phyloP scores from a whole-genome alignment of 257 asterid species.

The Lantana camara region DNA sequence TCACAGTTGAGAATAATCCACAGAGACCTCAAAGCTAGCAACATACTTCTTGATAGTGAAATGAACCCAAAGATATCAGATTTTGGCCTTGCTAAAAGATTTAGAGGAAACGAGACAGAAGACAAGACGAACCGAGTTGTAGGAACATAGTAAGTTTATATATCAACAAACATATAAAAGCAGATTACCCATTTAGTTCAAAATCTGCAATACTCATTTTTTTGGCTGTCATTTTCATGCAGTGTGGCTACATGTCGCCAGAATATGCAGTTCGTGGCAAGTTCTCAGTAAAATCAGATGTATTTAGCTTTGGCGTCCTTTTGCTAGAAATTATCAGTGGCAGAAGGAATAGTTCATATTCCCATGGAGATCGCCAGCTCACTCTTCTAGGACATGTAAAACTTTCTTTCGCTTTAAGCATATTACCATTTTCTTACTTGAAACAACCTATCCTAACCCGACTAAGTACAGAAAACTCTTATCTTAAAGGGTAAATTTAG shows the following conservation, averaged over 20 bases:
- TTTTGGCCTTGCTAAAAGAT: constrained; percentile 41
- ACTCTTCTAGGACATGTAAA: constrained; percentile 46
- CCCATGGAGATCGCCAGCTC: constrained; percentile 13
- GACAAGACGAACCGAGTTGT: constrained; percentile 31
- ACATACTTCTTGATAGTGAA: constrained; percentile 35
- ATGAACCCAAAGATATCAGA: constrained; percentile 45
- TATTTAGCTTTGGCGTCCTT: constrained; percentile 5
- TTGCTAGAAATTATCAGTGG: constrained; percentile 38
- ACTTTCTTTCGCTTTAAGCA: not conserved
- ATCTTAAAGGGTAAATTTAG: too few relatives aligned
- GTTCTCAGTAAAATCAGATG: too few relatives aligned
- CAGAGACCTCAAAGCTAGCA: constrained; percentile 32
- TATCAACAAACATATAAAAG: too few relatives aligned
- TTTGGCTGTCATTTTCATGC: too few relatives aligned
- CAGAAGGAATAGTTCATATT: constrained; percentile 32
- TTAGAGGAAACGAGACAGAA: constrained; percentile 24
- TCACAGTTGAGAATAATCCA: constrained; percentile 35
- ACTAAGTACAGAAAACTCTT: too few relatives aligned
- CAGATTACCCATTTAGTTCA: too few relatives aligned
- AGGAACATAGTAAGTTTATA: constrained; percentile 37
- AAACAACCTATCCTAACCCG: too few relatives aligned
- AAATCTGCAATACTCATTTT: too few relatives aligned
- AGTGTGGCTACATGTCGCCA: constrained; percentile 29
- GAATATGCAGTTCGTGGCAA: too few relatives aligned
- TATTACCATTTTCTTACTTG: too few relatives aligned